Evolutionary conservation across 306 rosid genomes (phyloP).

Genomic region (Begonia peltatifolia): DNA sequence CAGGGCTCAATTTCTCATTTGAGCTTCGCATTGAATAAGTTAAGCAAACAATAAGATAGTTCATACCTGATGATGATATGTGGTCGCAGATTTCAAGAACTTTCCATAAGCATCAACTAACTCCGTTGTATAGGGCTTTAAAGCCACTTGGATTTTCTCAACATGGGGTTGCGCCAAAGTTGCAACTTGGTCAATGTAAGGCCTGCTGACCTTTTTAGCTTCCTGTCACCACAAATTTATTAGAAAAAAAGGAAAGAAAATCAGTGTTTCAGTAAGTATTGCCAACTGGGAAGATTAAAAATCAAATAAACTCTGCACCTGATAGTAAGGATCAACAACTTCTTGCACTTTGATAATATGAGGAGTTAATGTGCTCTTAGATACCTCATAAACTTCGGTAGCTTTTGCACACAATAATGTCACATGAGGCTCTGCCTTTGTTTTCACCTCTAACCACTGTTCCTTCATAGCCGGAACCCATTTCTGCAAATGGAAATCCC

Average conservation of each 20-base stretch:
- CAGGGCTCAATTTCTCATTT: too few relatives aligned
- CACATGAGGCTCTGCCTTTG: slow-evolving; percentile 59
- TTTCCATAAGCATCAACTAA: slow-evolving; percentile 46
- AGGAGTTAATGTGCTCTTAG: slow-evolving; percentile 55
- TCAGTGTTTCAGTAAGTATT: too few relatives aligned
- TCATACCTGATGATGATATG: slow-evolving; percentile 68
- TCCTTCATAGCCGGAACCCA: slow-evolving; percentile 60
- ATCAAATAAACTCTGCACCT: slow-evolving; percentile 22
- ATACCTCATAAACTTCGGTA: slow-evolving; percentile 44
- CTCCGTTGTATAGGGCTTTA: slow-evolving; percentile 61
- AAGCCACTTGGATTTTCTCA: slow-evolving; percentile 42
- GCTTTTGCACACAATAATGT: slow-evolving; percentile 34
- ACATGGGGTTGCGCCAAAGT: slow-evolving; percentile 71
- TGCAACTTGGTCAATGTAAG: slow-evolving; percentile 78
- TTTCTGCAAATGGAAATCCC: slow-evolving; percentile 34
- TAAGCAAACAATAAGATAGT: neutral
- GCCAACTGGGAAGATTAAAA: neutral
- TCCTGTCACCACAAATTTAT: slow-evolving; percentile 35
- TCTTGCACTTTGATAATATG: slow-evolving; percentile 49
- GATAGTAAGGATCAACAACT: slow-evolving; percentile 64
- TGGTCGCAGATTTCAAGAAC: slow-evolving; percentile 72
- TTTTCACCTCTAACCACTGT: slow-evolving; percentile 42
- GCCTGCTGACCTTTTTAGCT: slow-evolving; percentile 70
- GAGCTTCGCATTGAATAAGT: too few relatives aligned
- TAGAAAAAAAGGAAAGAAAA: too few relatives aligned